Evolutionary conservation across 73 alveolate genomes (phyloP), one percentile per base, ranked within the genome.

Genomic region (Paraurostyla sp.): DNA sequence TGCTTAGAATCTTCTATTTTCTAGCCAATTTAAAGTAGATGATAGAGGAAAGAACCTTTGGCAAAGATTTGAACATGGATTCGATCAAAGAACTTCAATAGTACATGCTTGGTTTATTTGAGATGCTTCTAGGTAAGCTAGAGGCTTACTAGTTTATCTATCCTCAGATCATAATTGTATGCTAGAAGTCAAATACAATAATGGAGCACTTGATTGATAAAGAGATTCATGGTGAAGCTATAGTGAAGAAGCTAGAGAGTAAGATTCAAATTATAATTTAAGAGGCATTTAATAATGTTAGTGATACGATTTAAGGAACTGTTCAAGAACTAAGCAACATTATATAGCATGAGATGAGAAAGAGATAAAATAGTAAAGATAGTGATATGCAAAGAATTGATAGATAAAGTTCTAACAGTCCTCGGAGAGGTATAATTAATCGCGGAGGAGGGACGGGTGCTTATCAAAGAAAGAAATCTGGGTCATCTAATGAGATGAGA

Each of bases 141-240:
- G 89, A 78, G 4, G 33, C 76, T 9, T 78, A 78, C 59, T 36
- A 78, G 32, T 78, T 32, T 27, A 78, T 78, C 0, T 32, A 25
- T 25, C 89, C 89, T 2, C 22, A 51, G 41, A 54, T 78, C 2
- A 52, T 45, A 11, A 30, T 43, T 48, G 87, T 73, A 23, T 73
- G 87, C 32, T 33, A 73, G 50, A 73, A 73, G 36, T 73, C 87
- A 16, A 45, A 73, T 18, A 48, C 71, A 6, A 23, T 73, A 22
- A 50, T 73, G 87, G 87, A 73, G 71, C 87, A 73, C 59, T 33
- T 73, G 36, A 73, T 45, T 45, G 87, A 73, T 49, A 30, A 73
- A 48, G 87, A 50, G 33, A 16, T 73, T 42, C 41, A 73, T 73
- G 71, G 87, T 11, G 87, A 73, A 3, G 30, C 73, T 3, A 50